A percentile compares a stretch with the other conserved stretches of the same genome.
These are phyloP conservation scores for Umbelopsis sp. DNA, from an alignment of 371 early-diverging fungal genomes.

Conservation along the genomic window DNA sequence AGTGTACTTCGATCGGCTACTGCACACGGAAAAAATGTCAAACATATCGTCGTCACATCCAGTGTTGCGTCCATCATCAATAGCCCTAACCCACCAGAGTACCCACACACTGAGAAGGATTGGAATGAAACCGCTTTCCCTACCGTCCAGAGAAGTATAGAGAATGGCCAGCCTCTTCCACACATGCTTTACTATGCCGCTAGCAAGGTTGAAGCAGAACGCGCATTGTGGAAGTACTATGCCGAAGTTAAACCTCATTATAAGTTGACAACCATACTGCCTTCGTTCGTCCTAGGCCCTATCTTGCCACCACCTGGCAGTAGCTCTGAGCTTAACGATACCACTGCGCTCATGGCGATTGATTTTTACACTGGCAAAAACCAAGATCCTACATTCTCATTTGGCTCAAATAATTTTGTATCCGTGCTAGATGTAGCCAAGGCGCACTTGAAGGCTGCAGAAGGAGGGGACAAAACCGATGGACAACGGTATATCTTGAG, in stretches of 20 bases:
- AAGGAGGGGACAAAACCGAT: background rate
- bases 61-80: background rate
- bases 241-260: background rate
- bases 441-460: conserved; percentile 7
- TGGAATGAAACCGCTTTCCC: background rate
- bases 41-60: conserved; percentile 18
- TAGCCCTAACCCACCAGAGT: background rate
- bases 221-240: conserved; percentile 10
- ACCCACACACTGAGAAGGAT: background rate
- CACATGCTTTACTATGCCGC: background rate
- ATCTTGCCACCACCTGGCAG: background rate
- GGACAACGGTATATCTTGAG: conserved; percentile 9
- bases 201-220: conserved; percentile 1
- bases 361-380: conserved; percentile 4
- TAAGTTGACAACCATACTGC: background rate
- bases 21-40: background rate
- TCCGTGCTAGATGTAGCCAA: background rate
- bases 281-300: background rate
- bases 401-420: background rate
- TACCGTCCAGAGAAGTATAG: background rate
- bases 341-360: background rate
- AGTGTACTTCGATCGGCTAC: background rate
- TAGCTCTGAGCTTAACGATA: background rate
- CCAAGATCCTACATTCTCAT: background rate
- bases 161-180: background rate